These are phyloP conservation scores for Naegleria fowleri DNA, from an alignment of 208 protist species.

Conservation along the genomic window DNA sequence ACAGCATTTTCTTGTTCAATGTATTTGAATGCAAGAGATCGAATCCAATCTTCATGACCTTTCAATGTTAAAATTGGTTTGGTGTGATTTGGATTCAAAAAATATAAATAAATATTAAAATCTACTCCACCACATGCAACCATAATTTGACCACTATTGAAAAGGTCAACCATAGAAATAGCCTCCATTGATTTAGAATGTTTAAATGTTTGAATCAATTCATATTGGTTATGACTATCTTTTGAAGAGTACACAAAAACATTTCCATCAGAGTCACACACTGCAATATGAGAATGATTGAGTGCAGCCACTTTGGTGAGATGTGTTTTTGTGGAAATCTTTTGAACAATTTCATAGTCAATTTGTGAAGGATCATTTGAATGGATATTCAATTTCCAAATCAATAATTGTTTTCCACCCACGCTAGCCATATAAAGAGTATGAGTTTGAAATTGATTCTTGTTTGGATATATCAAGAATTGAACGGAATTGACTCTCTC, in stretches of 20 bases:
- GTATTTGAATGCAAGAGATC: conserved; percentile 38
- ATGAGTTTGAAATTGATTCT: neutral
- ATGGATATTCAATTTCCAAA: neutral
- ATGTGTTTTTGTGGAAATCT: neutral
- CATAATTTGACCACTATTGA: neutral
- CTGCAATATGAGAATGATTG: neutral
- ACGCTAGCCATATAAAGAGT: neutral
- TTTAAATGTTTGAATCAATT: neutral
- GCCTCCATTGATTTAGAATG: neutral
- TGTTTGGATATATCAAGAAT: neutral
- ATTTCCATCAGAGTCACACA: neutral
- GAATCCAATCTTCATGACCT: conserved; percentile 58
- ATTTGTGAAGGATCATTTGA: neutral
- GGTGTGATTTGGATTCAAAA: conserved; percentile 5
- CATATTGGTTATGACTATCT: neutral
- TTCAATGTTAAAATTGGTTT: conserved; percentile 9
- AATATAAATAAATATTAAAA: conserved; percentile 18
- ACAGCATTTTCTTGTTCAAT: neutral
- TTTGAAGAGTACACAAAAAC: neutral
- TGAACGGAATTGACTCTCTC: neutral
- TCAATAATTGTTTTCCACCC: neutral
- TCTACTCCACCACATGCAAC: neutral
- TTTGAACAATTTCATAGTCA: conserved; percentile 9
- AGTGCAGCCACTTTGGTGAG: neutral
- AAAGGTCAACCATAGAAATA: neutral